phyloP scores from a whole-genome alignment of 805 yeast species.

The Tetrapisispora pingtungensis region DNA sequence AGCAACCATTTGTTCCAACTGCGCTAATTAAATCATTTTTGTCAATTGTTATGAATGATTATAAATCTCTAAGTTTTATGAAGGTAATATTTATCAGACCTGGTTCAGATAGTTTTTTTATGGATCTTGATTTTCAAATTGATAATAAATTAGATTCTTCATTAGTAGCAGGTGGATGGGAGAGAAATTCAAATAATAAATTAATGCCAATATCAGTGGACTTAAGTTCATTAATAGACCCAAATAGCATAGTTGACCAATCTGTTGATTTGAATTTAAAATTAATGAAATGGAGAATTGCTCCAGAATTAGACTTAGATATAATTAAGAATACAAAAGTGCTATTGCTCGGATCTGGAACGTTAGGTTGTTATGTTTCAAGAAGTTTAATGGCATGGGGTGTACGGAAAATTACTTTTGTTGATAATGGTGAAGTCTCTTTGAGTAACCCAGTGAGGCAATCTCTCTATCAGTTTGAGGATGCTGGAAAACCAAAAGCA shows the following conservation, averaged over 20 bases:
- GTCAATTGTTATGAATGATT: slow-evolving; percentile 31
- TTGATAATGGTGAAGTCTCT: slow-evolving; percentile 82
- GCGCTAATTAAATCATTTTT: slow-evolving; percentile 51
- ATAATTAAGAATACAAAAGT: slow-evolving; percentile 50
- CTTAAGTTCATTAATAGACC: slow-evolving; percentile 71
- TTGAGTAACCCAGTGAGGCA: slow-evolving; percentile 95
- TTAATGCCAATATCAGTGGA: slow-evolving; percentile 79
- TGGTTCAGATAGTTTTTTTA: slow-evolving; percentile 24
- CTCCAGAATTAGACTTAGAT: slow-evolving; percentile 70
- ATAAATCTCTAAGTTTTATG: slow-evolving; percentile 29
- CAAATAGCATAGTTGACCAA: slow-evolving; percentile 73
- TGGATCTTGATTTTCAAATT: slow-evolving; percentile 13
- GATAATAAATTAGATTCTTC: slow-evolving; percentile 4
- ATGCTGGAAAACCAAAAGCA: slow-evolving; percentile 79
- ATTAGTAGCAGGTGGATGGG: slow-evolving; percentile 77
- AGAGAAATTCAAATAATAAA: slow-evolving; percentile 61
- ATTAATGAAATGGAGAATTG: slow-evolving; percentile 94
- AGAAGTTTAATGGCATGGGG: slow-evolving; percentile 93
- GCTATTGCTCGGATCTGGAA: slow-evolving; percentile 88
- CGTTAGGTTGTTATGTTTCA: slow-evolving; percentile 86
- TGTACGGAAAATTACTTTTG: slow-evolving; percentile 70
- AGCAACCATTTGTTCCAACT: slow-evolving; percentile 34
- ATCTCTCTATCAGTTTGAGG: slow-evolving; percentile 73
- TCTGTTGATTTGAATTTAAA: slow-evolving; percentile 85
- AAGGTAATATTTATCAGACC: slow-evolving; percentile 34